These are phyloP conservation scores for Forsythia suspensa DNA, from an alignment of 257 asterid genomes.

Conservation along the genomic window DNA sequence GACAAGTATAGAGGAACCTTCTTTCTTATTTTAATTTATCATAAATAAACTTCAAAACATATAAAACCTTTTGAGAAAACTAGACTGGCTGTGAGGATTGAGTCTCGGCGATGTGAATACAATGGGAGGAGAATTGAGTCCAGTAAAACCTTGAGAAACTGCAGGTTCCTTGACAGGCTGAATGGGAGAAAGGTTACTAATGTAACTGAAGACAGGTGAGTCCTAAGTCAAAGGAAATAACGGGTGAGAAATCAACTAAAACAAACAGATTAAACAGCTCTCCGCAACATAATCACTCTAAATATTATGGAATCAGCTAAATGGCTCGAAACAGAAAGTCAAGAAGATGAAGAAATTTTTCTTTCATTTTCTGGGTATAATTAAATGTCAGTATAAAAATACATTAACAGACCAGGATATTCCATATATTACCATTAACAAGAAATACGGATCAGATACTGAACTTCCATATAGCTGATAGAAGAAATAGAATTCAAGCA, in stretches of 20 bases:
- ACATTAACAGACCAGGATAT: background rate
- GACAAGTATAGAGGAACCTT: background rate
- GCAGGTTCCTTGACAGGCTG: slow-evolving; percentile 34
- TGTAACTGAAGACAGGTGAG: slow-evolving; percentile 50
- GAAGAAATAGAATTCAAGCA: background rate
- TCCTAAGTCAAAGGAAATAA: slow-evolving; percentile 41
- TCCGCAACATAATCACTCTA: slow-evolving; percentile 10
- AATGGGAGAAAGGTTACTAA: slow-evolving; percentile 57
- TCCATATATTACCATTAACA: background rate
- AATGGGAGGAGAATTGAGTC: slow-evolving; percentile 50
- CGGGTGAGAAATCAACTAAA: background rate
- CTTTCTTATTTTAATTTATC: background rate
- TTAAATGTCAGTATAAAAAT: background rate
- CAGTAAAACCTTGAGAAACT: slow-evolving; percentile 39
- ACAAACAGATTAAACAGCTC: slow-evolving; percentile 13
- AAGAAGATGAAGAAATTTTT: background rate
- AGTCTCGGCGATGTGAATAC: slow-evolving; percentile 44
- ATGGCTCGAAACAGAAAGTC: background rate
- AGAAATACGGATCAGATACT: background rate
- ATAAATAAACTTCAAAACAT: slow-evolving; percentile 8
- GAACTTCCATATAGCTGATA: background rate
- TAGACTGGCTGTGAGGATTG: slow-evolving; percentile 28
- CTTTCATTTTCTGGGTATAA: background rate
- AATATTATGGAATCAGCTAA: background rate
- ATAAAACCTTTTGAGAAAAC: slow-evolving; percentile 35